These are phyloP conservation scores for Candida sphagnicola DNA, from an alignment of 805 yeast genomes.

Conservation along the genomic window DNA sequence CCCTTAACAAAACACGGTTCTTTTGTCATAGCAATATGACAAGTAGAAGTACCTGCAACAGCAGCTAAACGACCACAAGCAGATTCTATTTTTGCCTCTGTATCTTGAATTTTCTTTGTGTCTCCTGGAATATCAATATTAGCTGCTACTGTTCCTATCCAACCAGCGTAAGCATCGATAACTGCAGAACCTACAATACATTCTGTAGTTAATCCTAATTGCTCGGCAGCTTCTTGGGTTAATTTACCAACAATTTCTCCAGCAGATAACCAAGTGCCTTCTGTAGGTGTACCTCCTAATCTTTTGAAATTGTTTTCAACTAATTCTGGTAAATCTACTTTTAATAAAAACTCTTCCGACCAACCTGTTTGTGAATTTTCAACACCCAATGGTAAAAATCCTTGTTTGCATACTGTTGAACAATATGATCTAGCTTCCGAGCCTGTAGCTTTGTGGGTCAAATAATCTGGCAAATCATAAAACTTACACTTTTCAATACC, in stretches of 20 bases:
- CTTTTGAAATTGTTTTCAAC: constrained; percentile 69
- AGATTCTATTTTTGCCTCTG: constrained; percentile 43
- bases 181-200: constrained; percentile 94
- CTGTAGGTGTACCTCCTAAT: constrained; percentile 78
- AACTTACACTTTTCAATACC: constrained; percentile 65
- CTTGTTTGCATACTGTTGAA: constrained; percentile 94
- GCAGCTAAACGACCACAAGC: constrained; percentile 90
- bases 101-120: constrained; percentile 44
- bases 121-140: constrained; percentile 62
- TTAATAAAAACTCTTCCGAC: constrained; percentile 72
- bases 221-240: constrained; percentile 62
- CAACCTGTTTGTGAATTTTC: constrained; percentile 86
- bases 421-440: constrained; percentile 83
- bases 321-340: constrained; percentile 73
- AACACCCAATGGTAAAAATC: constrained; percentile 88
- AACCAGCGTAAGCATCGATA: constrained; percentile 97
- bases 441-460: constrained; percentile 89
- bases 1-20: constrained; percentile 90
- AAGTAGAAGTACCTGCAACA: constrained; percentile 97
- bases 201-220: constrained; percentile 73
- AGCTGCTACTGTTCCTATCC: constrained; percentile 98
- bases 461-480: constrained; percentile 87
- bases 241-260: constrained; percentile 86
- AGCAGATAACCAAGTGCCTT: constrained; percentile 75
- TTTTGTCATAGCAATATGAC: constrained; percentile 84